Base-by-base conservation (phyloP, 1,139 yeast genomes). In the Debaryomyces fabryi region DNA sequence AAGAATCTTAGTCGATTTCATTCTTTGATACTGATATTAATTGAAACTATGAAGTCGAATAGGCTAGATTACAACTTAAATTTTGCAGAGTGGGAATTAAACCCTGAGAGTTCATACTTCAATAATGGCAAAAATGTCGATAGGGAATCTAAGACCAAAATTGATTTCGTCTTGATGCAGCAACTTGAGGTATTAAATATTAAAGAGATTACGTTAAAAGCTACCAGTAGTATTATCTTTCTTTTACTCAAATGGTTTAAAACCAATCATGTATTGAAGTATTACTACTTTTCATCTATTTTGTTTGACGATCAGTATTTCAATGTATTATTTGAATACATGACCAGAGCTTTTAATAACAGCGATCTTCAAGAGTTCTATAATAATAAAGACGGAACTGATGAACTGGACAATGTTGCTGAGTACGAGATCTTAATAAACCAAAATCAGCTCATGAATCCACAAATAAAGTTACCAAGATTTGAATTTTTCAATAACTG, bases 231-330 rank as follows among this genome's bases (percentile, higher is more conserved):
- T 2, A 77, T 83, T 1, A 50, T 90, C 1, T 58, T 71, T 6
- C 57, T 81, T 16, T 62, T 93, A 25, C 64, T 86, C 30, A 78
- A 78, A 57, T 93, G 98, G 97, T 86, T 90, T 63, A 88, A 87
- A 59, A 67, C 78, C 10, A 86, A 83, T 45, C 96, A 93, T 64
- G 71, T 90, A 1, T 66, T 91, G 55, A 92, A 92, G 63, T 84
- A 79, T 61, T 96, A 91, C 63, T 88, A 86, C 59, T 69, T 93
- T 12, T 68, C 86, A 1, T 80, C 90, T 0, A 63, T 93, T 23
- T 63, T 93, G 34, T 88, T 87, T 64, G 99, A 95, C 63, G 80
- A 86, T 8, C 82, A 83, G 48, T 83, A 74, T 57, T 78, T 85
- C 50, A 69, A 75, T n/a, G 65, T 57, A 24, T 59, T 62, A 42